Evolutionary conservation across 345 rosid genomes (phyloP).

Genomic region (Leavenworthia alabamica): DNA sequence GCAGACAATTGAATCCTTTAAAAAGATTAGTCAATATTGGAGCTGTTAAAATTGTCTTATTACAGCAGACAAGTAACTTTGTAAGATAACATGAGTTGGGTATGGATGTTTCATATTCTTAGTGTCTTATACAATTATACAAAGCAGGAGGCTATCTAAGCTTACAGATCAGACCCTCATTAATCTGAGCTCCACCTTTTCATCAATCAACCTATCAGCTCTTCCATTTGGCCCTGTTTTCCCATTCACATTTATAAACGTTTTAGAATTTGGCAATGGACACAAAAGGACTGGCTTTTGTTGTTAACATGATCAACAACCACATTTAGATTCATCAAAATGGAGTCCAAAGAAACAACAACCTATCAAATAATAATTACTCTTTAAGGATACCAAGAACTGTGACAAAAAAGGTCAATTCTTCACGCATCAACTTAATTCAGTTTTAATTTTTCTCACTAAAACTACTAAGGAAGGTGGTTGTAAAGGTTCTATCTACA

Average conservation of each 20-base stretch:
- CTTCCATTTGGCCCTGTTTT: constrained; percentile 89
- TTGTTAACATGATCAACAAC: too few species aligned
- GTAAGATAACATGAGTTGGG: constrained; percentile 1
- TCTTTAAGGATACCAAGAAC: too few species aligned
- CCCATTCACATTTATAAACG: background rate
- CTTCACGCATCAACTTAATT: too few species aligned
- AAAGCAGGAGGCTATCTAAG: constrained; percentile 9
- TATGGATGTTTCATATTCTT: background rate
- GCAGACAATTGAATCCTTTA: background rate
- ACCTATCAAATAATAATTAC: too few species aligned
- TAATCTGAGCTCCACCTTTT: background rate
- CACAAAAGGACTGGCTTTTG: background rate
- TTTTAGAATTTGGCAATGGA: background rate
- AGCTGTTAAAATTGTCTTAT: background rate
- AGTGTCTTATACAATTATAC: constrained; percentile 16
- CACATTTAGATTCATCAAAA: background rate
- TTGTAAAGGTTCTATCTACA: too few species aligned
- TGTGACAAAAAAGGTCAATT: too few species aligned
- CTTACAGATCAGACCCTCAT: background rate
- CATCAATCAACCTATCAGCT: constrained; percentile 57
- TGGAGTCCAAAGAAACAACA: background rate
- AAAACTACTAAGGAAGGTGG: too few species aligned
- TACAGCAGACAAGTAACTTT: background rate
- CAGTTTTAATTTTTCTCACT: too few species aligned
- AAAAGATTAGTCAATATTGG: background rate